Evolutionary conservation across 2,329 filamentous ascomycete species (phyloP), one percentile per base, ranked within the genome.

Genomic region (Ascochyta lentis): DNA sequence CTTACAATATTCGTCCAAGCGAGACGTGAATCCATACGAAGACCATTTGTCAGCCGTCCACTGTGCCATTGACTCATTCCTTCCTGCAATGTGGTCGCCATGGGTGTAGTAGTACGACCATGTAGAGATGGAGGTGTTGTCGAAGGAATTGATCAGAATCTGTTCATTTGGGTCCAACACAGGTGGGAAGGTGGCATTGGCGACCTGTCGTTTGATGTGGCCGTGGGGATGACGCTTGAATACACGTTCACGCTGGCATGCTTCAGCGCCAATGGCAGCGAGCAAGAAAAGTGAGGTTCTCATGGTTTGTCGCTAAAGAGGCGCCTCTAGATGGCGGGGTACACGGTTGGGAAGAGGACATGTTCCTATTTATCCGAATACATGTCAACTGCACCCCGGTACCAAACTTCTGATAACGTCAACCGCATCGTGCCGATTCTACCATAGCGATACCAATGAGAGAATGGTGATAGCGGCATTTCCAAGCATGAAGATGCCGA

Each of bases 91-190:
- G 49, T 75, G 71, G 34, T 59, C 65, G 46, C 71, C 69, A 57
- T 78, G 74, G 13, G 70, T 75, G 54, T 77, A 77, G 50, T 77
- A 76, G 57, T 75, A 74, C 3, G 70, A 72, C 71, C 71, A 76
- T 50, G 67, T 64, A 23, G 69, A 65, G 40, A 79, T 78, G 7
- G 74, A 74, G 9, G 68, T 71, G 50, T 74, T 73, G 54, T 78
- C 75, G 50, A 79, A 78, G 3, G 76, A 77, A 47, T 75, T 70
- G 31, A 76, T 56, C 40, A 79, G 62, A n/a, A 77, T 67, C 44
- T 74, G 63, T 55, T 79, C 77, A 44, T 77, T 68, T 1, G 67
- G 52, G 38, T 75, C 71, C 35, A 77, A 59, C 0, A 64, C 63
- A 10, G 73, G 72, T 19, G 74, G 73, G 39, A 75, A 75, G 2